A percentile compares a stretch with the other conserved stretches of the same genome.
Evolutionary conservation across 768 basidiomycete species (phyloP).

Genomic region (Tephrocybe sp.): DNA sequence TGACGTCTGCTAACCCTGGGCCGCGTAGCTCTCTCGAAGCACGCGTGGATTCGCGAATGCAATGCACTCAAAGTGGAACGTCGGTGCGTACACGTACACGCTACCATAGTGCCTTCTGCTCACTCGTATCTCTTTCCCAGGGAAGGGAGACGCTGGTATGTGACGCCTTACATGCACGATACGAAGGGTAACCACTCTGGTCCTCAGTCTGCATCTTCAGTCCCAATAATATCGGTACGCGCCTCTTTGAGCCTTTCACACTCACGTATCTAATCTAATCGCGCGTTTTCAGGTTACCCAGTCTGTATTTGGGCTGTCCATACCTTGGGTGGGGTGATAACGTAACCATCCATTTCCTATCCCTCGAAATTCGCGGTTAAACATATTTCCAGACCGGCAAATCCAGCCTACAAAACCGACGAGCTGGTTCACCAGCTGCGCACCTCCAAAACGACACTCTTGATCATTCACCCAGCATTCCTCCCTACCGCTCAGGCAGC

Average conservation of each 20-base stretch:
- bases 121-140: conserved; percentile 28
- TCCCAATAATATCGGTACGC: conserved; percentile 62
- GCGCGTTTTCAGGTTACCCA: conserved; percentile 51
- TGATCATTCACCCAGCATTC: conserved; percentile 48
- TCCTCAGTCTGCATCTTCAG: conserved; percentile 59
- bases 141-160: conserved; percentile 52
- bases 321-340: conserved; percentile 55
- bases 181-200: not conserved
- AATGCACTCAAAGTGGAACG: conserved; percentile 44
- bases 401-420: conserved; percentile 56
- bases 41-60: conserved; percentile 57
- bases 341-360: conserved; percentile 36
- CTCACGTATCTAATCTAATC: not conserved
- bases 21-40: conserved; percentile 36
- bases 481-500: conserved; percentile 45
- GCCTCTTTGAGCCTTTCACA: conserved; percentile 2
- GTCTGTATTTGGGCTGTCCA: conserved; percentile 61
- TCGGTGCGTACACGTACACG: conserved; percentile 40
- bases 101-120: not conserved
- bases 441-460: conserved; percentile 43
- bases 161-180: not conserved
- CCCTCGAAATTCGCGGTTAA: conserved; percentile 9
- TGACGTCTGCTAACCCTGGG: not conserved
- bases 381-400: conserved; percentile 51
- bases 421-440: conserved; percentile 61